Evolutionary conservation across 176 grass and related monocot species (phyloP).

Genomic region (Triticum monococcum): DNA sequence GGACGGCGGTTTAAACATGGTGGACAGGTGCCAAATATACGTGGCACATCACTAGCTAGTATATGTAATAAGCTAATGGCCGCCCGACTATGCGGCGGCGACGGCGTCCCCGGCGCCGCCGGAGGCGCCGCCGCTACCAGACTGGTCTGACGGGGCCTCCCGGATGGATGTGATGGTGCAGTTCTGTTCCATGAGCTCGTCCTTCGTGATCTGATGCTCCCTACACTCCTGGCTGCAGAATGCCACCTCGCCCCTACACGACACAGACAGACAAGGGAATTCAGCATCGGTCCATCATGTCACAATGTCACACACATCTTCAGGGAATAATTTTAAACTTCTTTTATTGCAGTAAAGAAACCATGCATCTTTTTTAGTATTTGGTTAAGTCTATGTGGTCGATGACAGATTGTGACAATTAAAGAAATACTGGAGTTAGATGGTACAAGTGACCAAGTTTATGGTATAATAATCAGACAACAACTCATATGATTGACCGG

Average conservation of each 20-base stretch:
- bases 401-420: not conserved
- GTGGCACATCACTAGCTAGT: not conserved
- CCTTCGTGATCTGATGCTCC: conserved; percentile 56
- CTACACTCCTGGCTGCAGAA: conserved; percentile 84
- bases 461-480: conserved; percentile 26
- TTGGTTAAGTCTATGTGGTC: not conserved
- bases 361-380: not conserved
- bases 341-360: not conserved
- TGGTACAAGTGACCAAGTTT: not conserved
- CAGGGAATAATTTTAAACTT: not conserved
- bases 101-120: conserved; percentile 40
- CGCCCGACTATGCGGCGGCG: conserved; percentile 47
- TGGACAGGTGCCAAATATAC: conserved; percentile 9
- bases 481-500: conserved; percentile 37
- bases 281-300: conserved; percentile 2
- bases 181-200: conserved; percentile 55
- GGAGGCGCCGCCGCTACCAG: conserved; percentile 20
- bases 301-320: not conserved
- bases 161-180: conserved; percentile 57
- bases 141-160: conserved; percentile 52
- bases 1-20: conserved; percentile 5
- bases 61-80: not conserved
- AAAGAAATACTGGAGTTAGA: conserved; percentile 10
- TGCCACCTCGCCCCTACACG: conserved; percentile 73
- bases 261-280: not conserved